Evolutionary conservation across 768 basidiomycete genomes (phyloP).

Genomic region (Russula compacta): DNA sequence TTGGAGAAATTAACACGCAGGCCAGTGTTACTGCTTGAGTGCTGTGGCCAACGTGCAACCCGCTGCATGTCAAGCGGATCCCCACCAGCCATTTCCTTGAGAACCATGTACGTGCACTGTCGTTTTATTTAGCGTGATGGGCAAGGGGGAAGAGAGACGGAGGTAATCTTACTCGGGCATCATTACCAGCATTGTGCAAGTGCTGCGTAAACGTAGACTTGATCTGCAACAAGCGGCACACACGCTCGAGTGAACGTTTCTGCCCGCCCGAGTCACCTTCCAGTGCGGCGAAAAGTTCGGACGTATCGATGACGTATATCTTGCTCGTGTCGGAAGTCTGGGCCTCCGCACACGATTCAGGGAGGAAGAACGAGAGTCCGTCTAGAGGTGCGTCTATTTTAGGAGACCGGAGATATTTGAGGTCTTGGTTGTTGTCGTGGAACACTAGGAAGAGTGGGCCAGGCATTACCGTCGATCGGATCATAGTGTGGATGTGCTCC

Average conservation of each 20-base stretch:
- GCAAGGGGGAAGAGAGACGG: neutral
- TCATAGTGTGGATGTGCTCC: slow-evolving; percentile 38
- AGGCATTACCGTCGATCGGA: slow-evolving; percentile 30
- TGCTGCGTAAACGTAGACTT: slow-evolving; percentile 29
- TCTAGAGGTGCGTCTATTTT: slow-evolving; percentile 44
- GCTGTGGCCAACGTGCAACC: slow-evolving; percentile 70
- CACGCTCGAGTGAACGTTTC: slow-evolving; percentile 47
- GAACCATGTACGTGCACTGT: slow-evolving; percentile 62
- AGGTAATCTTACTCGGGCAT: slow-evolving; percentile 54
- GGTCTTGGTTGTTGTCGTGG: slow-evolving; percentile 69
- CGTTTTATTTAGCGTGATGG: neutral
- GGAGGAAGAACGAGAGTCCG: slow-evolving; percentile 45
- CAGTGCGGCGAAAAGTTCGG: slow-evolving; percentile 65
- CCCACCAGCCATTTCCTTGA: slow-evolving; percentile 66
- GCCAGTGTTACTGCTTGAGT: slow-evolving; percentile 25
- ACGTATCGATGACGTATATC: slow-evolving; percentile 62
- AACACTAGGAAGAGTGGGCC: slow-evolving; percentile 74
- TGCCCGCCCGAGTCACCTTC: slow-evolving; percentile 49
- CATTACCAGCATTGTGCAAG: slow-evolving; percentile 82
- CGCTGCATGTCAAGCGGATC: slow-evolving; percentile 67
- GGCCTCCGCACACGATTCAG: slow-evolving; percentile 31
- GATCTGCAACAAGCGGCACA: slow-evolving; percentile 57
- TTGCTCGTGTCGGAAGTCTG: slow-evolving; percentile 37
- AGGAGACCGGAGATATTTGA: slow-evolving; percentile 59
- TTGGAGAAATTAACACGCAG: slow-evolving; percentile 50